Percentiles rank a stretch among this genome's conserved stretches.
phyloP scores from a whole-genome alignment of 164 flowering plant species.

The Platanus orientalis region DNA sequence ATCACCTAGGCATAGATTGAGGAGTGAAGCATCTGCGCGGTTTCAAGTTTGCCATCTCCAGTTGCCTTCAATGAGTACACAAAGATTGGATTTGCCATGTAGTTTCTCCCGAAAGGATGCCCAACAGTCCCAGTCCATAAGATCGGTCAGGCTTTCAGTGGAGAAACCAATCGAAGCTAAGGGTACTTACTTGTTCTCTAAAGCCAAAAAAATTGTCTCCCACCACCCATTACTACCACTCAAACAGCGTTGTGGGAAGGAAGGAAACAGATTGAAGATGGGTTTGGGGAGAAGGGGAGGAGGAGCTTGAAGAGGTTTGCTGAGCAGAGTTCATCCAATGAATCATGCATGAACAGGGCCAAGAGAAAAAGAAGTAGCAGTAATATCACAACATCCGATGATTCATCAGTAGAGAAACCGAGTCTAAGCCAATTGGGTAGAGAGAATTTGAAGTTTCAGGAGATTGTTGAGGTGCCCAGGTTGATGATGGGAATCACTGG shows the following conservation, averaged over 20 bases:
- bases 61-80: constrained; percentile 82
- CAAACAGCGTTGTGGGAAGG: constrained; percentile 32
- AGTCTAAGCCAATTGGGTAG: constrained; percentile 43
- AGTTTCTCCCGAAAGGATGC: constrained; percentile 65
- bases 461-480: constrained; percentile 31
- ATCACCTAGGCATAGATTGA: constrained; percentile 91
- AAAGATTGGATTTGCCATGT: constrained; percentile 82
- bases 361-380: constrained; percentile 61
- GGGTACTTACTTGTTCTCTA: constrained; percentile 50
- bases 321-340: constrained; percentile 46
- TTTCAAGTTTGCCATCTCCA: constrained; percentile 75
- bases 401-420: constrained; percentile 25
- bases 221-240: constrained; percentile 43
- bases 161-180: constrained; percentile 47
- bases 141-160: constrained; percentile 59
- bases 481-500: constrained; percentile 27
- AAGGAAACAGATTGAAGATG: constrained; percentile 40
- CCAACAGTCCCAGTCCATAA: constrained; percentile 48
- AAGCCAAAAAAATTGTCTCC: constrained; percentile 56
- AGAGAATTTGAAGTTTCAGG: constrained; percentile 59
- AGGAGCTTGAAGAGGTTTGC: constrained; percentile 70
- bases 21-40: constrained; percentile 69
- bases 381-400: constrained; percentile 18
- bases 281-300: constrained; percentile 59
- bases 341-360: constrained; percentile 38